Evolutionary conservation across 1,284 basidiomycete genomes (phyloP).

Genomic region (Ustilago loliicola): DNA sequence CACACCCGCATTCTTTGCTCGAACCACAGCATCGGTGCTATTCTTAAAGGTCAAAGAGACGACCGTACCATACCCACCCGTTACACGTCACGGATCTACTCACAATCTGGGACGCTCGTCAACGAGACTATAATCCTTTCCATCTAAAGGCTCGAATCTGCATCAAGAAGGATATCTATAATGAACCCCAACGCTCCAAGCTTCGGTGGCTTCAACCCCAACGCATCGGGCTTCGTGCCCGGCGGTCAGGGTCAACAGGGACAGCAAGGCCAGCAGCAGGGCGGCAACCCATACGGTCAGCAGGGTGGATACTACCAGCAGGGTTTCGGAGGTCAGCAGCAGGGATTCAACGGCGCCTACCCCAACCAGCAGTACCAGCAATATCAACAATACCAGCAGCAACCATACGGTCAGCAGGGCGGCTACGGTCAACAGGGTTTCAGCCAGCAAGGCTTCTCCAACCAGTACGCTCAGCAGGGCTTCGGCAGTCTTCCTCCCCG

Average conservation of each 20-base stretch:
- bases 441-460: conserved; percentile 49
- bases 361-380: conserved; percentile 39
- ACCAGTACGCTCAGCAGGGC: conserved; percentile 42
- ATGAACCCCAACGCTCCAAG: conserved; percentile 70
- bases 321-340: conserved; percentile 40
- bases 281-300: conserved; percentile 40
- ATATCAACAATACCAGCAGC: conserved; percentile 46
- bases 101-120: neutral
- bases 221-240: conserved; percentile 67
- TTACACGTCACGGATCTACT: neutral
- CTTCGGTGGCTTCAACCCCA: conserved; percentile 68
- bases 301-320: conserved; percentile 55
- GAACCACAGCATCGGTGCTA: conserved; percentile 1
- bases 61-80: neutral
- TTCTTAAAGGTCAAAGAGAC: neutral
- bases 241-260: conserved; percentile 42
- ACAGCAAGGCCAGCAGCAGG: conserved; percentile 55
- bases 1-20: conserved; percentile 9
- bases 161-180: neutral
- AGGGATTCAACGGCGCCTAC: conserved; percentile 46
- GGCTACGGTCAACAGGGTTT: conserved; percentile 44
- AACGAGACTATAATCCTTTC: neutral
- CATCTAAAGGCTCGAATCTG: neutral
- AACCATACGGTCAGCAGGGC: conserved; percentile 39
- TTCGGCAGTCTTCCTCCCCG: conserved; percentile 50